A percentile compares a stretch with the other conserved stretches of the same genome.
phyloP scores from a whole-genome alignment of 495 filamentous ascomycete species.

The Penicillium angulare region DNA sequence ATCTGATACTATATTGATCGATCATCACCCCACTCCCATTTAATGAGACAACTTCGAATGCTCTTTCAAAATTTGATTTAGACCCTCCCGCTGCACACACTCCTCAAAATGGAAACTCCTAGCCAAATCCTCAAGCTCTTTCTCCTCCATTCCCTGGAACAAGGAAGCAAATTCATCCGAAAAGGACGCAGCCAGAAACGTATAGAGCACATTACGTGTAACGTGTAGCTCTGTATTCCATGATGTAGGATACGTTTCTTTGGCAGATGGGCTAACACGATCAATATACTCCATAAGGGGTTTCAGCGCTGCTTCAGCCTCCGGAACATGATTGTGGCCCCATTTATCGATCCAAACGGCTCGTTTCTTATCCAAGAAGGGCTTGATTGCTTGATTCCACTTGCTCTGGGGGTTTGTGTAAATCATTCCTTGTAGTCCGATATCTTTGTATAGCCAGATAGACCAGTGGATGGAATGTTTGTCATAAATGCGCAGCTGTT shows the following conservation, averaged over 20 bases:
- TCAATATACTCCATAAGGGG: constrained; percentile 46
- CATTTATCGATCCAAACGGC: constrained; percentile 53
- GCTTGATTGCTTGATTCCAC: constrained; percentile 49
- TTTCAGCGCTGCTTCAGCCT: constrained; percentile 35
- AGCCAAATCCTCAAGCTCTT: constrained; percentile 57
- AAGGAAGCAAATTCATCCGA: constrained; percentile 57
- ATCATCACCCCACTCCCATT: neutral
- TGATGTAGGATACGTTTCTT: constrained; percentile 51
- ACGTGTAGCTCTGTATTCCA: constrained; percentile 60
- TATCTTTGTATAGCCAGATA: constrained; percentile 68
- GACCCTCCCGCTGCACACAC: constrained; percentile 52
- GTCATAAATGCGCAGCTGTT: constrained; percentile 58
- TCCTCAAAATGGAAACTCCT: constrained; percentile 55
- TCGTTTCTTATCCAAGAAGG: constrained; percentile 57
- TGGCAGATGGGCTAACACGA: constrained; percentile 32
- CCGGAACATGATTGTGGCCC: constrained; percentile 42
- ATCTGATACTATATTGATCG: too few species aligned
- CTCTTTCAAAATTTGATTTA: constrained; percentile 53
- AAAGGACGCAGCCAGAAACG: constrained; percentile 52
- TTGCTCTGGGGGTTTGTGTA: constrained; percentile 44
- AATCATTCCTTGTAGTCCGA: constrained; percentile 64
- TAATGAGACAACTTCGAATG: constrained; percentile 25
- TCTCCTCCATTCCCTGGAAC: constrained; percentile 51
- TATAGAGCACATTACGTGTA: constrained; percentile 49
- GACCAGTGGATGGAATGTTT: constrained; percentile 56